phyloP scores from a whole-genome alignment of 306 rosid species.

The Glycine tomentella region DNA sequence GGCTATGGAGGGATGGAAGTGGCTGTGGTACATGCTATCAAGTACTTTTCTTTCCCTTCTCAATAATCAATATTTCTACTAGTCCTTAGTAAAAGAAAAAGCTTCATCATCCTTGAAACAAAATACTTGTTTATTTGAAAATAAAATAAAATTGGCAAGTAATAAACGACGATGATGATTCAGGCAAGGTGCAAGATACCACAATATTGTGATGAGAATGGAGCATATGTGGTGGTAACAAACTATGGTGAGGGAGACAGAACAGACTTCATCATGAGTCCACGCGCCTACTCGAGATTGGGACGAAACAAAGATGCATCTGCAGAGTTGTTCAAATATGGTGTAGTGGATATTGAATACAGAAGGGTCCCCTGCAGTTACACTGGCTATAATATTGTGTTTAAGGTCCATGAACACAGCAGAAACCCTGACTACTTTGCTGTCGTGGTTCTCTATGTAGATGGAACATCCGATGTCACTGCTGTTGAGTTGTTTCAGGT shows the following conservation, averaged over 20 bases:
- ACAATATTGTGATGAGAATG: conserved; percentile 51
- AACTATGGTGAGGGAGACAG: conserved; percentile 60
- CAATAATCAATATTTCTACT: background rate
- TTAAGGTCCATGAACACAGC: conserved; percentile 71
- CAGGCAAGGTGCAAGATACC: conserved; percentile 56
- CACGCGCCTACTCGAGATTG: conserved; percentile 48
- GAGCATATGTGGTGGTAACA: conserved; percentile 56
- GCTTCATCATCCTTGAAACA: background rate
- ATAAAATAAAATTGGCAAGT: no score
- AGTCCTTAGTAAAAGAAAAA: background rate
- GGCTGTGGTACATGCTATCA: conserved; percentile 95
- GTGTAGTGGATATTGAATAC: conserved; percentile 57
- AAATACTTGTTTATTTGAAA: background rate
- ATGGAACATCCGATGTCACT: conserved; percentile 67
- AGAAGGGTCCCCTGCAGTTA: conserved; percentile 62
- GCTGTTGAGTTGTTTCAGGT: conserved; percentile 71
- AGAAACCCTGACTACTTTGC: conserved; percentile 70
- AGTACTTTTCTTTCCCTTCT: conserved; percentile 43
- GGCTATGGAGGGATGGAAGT: conserved; percentile 72
- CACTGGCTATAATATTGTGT: conserved; percentile 47
- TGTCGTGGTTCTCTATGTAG: conserved; percentile 49
- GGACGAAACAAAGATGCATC: conserved; percentile 49
- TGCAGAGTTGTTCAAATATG: conserved; percentile 49
- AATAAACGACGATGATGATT: background rate
- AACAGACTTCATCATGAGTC: conserved; percentile 56